Percentiles rank a stretch among this genome's conserved stretches.
Conservation (phyloP, 1,284 basidiomycete genomes). For the Vanrija sp. region DNA sequence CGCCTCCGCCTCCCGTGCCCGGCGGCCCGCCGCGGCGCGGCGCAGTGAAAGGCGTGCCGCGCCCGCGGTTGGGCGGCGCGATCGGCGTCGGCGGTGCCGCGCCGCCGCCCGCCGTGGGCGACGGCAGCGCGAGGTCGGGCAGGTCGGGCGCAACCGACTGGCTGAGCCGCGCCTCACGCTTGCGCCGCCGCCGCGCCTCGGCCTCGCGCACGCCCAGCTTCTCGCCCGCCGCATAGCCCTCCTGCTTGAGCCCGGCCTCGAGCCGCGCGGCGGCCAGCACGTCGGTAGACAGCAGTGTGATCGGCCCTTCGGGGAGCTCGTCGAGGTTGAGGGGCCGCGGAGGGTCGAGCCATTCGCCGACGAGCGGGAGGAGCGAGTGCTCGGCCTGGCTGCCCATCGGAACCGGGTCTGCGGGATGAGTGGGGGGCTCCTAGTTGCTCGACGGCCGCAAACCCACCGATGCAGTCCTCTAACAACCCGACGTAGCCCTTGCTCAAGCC, state of each 20-base stretch:
- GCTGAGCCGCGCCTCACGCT: slow-evolving; percentile 12
- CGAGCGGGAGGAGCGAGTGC: slow-evolving; percentile 25
- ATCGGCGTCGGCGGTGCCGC: slow-evolving; percentile 2
- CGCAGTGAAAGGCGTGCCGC: slow-evolving; percentile 3
- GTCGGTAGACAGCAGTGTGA: slow-evolving; percentile 22
- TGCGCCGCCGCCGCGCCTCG: slow-evolving; percentile 14
- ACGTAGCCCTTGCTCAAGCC: slow-evolving; percentile 40
- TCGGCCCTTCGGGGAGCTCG: slow-evolving; percentile 5
- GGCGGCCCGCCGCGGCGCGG: background rate
- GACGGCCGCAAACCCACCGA: slow-evolving; percentile 24
- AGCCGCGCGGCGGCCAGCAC: slow-evolving; percentile 26
- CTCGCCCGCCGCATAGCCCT: slow-evolving; percentile 33
- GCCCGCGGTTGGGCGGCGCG: background rate
- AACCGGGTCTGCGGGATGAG: slow-evolving; percentile 25
- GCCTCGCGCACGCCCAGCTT: slow-evolving; percentile 30
- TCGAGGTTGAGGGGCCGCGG: slow-evolving; percentile 1
- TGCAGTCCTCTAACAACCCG: slow-evolving; percentile 40
- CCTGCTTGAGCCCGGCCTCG: slow-evolving; percentile 29
- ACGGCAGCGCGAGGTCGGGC: slow-evolving; percentile 8
- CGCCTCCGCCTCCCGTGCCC: too few relatives aligned
- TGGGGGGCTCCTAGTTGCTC: background rate
- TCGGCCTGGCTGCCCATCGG: slow-evolving; percentile 29
- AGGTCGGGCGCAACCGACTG: slow-evolving; percentile 18
- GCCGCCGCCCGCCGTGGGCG: background rate
- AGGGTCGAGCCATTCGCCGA: slow-evolving; percentile 6